phyloP scores from a whole-genome alignment of 78 protist genomes.

The Chrysochromulina parva region DNA sequence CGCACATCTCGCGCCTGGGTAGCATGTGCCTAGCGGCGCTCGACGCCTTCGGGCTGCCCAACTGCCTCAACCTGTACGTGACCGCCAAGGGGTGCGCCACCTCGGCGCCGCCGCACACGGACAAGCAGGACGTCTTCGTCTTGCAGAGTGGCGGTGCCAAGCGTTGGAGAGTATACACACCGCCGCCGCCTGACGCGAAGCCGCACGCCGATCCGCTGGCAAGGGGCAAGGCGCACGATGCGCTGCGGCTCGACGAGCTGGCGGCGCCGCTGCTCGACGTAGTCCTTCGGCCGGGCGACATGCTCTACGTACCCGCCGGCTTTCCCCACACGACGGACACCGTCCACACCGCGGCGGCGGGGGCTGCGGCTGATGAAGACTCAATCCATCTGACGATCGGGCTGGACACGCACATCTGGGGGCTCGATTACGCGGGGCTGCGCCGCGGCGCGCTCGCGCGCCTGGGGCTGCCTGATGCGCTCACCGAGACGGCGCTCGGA shows the following conservation, averaged over 20 bases:
- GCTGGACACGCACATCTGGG: conserved; percentile 38
- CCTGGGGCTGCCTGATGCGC: too few species aligned
- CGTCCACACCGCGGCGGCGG: background rate
- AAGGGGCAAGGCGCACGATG: background rate
- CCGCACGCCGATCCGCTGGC: background rate
- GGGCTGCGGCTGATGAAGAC: background rate
- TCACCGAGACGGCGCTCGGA: too few species aligned
- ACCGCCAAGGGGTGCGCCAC: background rate
- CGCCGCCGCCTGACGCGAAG: background rate
- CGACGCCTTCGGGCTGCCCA: background rate
- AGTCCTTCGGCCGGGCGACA: background rate
- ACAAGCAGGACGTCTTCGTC: conserved; percentile 37
- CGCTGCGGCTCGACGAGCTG: background rate
- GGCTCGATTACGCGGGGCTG: background rate
- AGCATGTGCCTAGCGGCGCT: conserved; percentile 19
- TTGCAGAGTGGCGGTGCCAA: background rate
- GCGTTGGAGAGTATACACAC: conserved; percentile 25
- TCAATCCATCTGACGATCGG: conserved; percentile 23
- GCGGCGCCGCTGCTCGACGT: conserved; percentile 16
- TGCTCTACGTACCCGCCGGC: conserved; percentile 33
- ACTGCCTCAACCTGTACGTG: conserved; percentile 16
- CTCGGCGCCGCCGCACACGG: conserved; percentile 49
- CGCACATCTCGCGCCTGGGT: conserved; percentile 10
- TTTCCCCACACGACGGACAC: conserved; percentile 31
- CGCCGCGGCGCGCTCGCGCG: too few species aligned